phyloP scores from a whole-genome alignment of 2,329 filamentous ascomycete species.

The Talaromyces albobiverticillius region DNA sequence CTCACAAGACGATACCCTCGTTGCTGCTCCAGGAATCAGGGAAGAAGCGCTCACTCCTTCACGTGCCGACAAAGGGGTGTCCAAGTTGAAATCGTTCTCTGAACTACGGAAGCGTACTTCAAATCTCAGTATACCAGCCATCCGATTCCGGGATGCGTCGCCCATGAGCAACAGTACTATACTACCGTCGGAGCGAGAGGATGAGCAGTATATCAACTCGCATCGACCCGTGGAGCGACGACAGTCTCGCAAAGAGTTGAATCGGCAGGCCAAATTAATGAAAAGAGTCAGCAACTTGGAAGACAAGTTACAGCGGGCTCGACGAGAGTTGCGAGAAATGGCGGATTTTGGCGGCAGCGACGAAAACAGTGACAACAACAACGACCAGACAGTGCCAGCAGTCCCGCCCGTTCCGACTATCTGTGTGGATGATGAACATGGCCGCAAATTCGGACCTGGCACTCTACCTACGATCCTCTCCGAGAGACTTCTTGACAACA shows the following conservation, averaged over 20 bases:
- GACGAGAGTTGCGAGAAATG: conserved; percentile 52
- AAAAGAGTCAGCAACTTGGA: conserved; percentile 63
- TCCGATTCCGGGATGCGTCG: conserved; percentile 26
- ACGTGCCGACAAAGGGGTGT: conserved; percentile 21
- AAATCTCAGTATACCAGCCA: conserved; percentile 26
- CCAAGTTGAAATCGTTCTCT: conserved; percentile 32
- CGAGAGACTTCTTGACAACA: conserved; percentile 39
- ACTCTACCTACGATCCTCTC: conserved; percentile 45
- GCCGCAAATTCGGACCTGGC: conserved; percentile 38
- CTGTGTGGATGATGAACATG: conserved; percentile 22
- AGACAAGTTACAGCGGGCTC: conserved; percentile 54
- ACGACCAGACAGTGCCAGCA: too few species aligned
- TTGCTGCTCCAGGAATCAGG: conserved; percentile 6
- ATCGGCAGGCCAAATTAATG: conserved; percentile 55
- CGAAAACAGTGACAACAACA: neutral
- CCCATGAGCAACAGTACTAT: conserved; percentile 22
- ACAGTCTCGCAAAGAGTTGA: conserved; percentile 56
- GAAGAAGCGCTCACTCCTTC: conserved; percentile 1
- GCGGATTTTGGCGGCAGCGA: neutral
- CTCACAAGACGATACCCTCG: conserved; percentile 11
- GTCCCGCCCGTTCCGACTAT: conserved; percentile 17
- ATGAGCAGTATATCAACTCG: conserved; percentile 20
- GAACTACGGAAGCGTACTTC: conserved; percentile 35
- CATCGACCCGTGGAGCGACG: conserved; percentile 41
- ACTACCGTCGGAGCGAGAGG: conserved; percentile 16